These are phyloP conservation scores for Phytophthora citricola DNA, from an alignment of 352 stramenopile genomes.

Conservation along the genomic window DNA sequence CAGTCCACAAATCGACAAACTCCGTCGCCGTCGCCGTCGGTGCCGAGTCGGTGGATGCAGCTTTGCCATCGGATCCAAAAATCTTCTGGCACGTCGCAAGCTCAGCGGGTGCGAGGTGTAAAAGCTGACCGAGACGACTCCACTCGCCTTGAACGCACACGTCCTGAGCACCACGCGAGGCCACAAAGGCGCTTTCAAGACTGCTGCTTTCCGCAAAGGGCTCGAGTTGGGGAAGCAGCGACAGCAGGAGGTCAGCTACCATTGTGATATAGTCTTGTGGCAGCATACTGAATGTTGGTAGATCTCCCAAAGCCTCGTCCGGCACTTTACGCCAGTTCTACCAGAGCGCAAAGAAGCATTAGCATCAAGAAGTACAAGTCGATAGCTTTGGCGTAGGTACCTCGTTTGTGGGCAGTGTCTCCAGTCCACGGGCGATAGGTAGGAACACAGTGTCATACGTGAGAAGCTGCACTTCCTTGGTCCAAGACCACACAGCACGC, in stretches of 20 bases:
- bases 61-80: conserved; percentile 41
- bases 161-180: conserved; percentile 55
- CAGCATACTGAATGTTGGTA: conserved; percentile 80
- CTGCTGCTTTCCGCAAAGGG: conserved; percentile 81
- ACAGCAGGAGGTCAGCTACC: conserved; percentile 80
- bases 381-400: conserved; percentile 21
- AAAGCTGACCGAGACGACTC: conserved; percentile 48
- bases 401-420: conserved; percentile 53
- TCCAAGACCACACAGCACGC: conserved; percentile 53
- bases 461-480: conserved; percentile 62
- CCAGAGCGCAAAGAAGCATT: conserved; percentile 13
- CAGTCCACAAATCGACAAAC: conserved; percentile 86
- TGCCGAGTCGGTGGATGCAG: conserved; percentile 17
- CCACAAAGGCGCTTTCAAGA: conserved; percentile 59
- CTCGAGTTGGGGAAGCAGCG: conserved; percentile 80
- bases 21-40: conserved; percentile 39
- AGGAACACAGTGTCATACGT: conserved; percentile 78
- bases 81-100: conserved; percentile 54
- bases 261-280: conserved; percentile 89
- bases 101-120: conserved; percentile 53
- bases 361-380: neutral
- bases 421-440: conserved; percentile 62
- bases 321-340: conserved; percentile 63
- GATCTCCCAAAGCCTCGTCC: conserved; percentile 52
- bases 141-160: conserved; percentile 62